Evolutionary conservation across 2,329 filamentous ascomycete genomes (phyloP), one percentile per base, ranked within the genome.

Genomic region (Hawksworthiomyces lignivorus): DNA sequence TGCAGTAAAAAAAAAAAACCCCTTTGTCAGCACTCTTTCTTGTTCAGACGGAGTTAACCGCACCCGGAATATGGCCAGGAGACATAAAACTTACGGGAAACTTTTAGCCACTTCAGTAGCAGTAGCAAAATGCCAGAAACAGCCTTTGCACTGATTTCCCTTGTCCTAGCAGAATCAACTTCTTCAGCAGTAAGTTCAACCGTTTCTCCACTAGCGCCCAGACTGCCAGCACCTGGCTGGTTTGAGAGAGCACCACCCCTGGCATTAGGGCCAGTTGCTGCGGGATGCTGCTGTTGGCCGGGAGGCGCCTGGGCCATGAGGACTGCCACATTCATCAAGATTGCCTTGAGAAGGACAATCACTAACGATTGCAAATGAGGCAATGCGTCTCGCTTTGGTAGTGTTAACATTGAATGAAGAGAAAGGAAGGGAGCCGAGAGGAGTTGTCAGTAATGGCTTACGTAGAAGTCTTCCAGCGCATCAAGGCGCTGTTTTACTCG

Each of bases 31-130:
- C n/a, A n/a, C n/a, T n/a, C n/a, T n/a, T n/a, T n/a, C n/a, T n/a
- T n/a, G n/a, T n/a, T n/a, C n/a, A n/a, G n/a, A n/a, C n/a, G n/a
- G n/a, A n/a, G n/a, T n/a, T n/a, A n/a, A n/a, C n/a, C n/a, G n/a
- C n/a, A n/a, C n/a, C n/a, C n/a, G n/a, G n/a, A n/a, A n/a, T n/a
- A 20, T 14, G 29, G 36, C 30, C 27, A 29, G 18, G 21, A 35
- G 19, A 20, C 4, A 43, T 39, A 57, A 36, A 29, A 69, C 86
- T 69, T 69, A 94, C 87, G 92, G 44, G 88, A 96, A 41, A 94
- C 70, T 60, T 95, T 94, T 54, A 97, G 83, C 92, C 92, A 98
- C 62, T 97, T 98, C 47, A 97, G 60, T 33, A 97, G 64, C n/a
- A 95, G 68, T 21, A 98, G 67, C 21, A 98, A 65, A 42, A 88